Percentiles rank a stretch among this genome's conserved stretches.
phyloP scores from a whole-genome alignment of 345 rosid species.

The Syzygium aqueum region DNA sequence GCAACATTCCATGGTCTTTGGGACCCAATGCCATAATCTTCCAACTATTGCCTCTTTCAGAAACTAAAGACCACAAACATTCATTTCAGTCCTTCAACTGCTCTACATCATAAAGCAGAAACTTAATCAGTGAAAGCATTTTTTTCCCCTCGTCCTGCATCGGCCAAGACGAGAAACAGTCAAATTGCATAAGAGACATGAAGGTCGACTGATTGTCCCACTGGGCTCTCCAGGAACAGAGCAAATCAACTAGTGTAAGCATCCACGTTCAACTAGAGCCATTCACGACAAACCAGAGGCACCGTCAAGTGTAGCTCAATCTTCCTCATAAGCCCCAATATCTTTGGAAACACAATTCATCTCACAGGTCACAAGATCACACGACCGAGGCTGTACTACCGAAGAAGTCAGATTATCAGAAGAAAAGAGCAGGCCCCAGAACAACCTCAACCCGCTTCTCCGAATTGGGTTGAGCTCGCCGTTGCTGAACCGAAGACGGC shows the following conservation, averaged over 20 bases:
- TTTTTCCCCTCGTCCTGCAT: neutral
- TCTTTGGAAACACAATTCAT: neutral
- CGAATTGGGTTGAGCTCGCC: constrained; percentile 20
- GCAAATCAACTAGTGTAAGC: neutral
- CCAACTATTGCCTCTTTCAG: neutral
- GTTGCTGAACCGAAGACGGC: constrained; percentile 19
- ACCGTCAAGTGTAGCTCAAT: neutral
- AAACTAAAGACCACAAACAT: neutral
- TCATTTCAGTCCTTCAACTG: neutral
- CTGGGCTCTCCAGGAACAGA: neutral
- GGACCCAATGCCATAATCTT: neutral
- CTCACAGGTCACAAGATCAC: neutral
- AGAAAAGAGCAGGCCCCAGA: neutral
- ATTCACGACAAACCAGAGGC: neutral
- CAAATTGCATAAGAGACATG: neutral
- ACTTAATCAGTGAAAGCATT: neutral
- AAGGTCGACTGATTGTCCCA: neutral
- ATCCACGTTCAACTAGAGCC: neutral
- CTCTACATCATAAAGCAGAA: neutral
- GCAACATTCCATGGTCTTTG: neutral
- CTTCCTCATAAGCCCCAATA: neutral
- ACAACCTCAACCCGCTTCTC: constrained; percentile 51
- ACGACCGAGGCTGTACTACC: neutral
- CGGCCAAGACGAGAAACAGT: neutral
- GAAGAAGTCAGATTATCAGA: neutral